Percentiles rank a stretch among this genome's conserved stretches.
Conservation (phyloP, 2,329 filamentous ascomycete genomes). For the Epichloe elymi region DNA sequence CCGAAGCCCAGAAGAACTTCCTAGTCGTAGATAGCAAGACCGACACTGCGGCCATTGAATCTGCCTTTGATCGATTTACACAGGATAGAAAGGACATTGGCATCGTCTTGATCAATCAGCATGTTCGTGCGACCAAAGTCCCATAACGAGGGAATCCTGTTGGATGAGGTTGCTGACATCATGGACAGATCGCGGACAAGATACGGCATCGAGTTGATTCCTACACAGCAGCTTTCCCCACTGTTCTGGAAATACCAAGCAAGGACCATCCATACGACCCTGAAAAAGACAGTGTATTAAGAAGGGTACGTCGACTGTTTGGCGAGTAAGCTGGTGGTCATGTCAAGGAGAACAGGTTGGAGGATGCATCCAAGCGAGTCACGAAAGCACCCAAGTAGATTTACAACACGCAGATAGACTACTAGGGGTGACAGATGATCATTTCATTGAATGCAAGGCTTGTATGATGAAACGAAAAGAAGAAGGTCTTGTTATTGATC, state of each 20-base stretch:
- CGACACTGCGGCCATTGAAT: conserved; percentile 75
- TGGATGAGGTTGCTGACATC: neutral
- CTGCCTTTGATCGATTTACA: conserved; percentile 81
- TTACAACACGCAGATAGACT: neutral
- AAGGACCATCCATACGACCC: conserved; percentile 99
- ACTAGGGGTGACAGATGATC: neutral
- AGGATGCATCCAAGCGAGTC: neutral
- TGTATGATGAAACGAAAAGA: neutral
- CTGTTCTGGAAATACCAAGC: conserved; percentile 89
- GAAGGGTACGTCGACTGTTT: conserved; percentile 60
- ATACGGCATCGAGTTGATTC: conserved; percentile 85
- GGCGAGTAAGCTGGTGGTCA: conserved; percentile 42
- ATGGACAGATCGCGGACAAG: conserved; percentile 67
- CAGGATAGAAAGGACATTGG: conserved; percentile 89
- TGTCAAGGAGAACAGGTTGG: neutral
- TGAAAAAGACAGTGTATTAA: conserved; percentile 94
- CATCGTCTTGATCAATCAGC: conserved; percentile 93
- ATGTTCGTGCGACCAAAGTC: conserved; percentile 42
- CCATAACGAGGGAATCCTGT: neutral
- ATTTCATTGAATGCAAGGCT: neutral
- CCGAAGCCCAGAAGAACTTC: conserved; percentile 93
- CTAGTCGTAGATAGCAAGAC: conserved; percentile 93
- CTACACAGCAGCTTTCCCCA: conserved; percentile 92
- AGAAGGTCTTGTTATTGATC: neutral
- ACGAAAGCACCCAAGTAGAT: neutral